These are phyloP conservation scores for Tolypocladium pustulatum DNA, from an alignment of 2,329 filamentous ascomycete genomes.

Conservation along the genomic window DNA sequence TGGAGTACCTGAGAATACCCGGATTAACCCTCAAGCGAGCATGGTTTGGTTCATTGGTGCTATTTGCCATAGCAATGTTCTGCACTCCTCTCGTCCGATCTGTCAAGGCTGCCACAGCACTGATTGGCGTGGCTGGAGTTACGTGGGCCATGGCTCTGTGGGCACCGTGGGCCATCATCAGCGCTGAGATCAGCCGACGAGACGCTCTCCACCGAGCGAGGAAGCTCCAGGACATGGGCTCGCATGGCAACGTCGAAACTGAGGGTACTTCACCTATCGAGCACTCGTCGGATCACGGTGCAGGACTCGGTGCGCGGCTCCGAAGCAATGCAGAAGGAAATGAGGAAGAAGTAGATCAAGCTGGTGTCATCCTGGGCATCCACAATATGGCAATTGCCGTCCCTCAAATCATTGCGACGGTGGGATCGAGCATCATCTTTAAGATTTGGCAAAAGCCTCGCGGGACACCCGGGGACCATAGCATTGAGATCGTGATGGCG, in stretches of 20 bases:
- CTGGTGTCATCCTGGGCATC: slow-evolving; percentile 84
- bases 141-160: slow-evolving; percentile 90
- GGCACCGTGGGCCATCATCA: slow-evolving; percentile 93
- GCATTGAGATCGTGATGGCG: slow-evolving; percentile 76
- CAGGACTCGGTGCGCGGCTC: slow-evolving; percentile 10
- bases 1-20: slow-evolving; percentile 62
- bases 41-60: slow-evolving; percentile 77
- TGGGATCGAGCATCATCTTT: slow-evolving; percentile 79
- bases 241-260: slow-evolving; percentile 2
- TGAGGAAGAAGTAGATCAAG: slow-evolving; percentile 59
- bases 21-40: slow-evolving; percentile 78
- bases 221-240: slow-evolving; percentile 13
- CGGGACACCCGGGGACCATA: slow-evolving; percentile 73
- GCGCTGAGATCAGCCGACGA: slow-evolving; percentile 77
- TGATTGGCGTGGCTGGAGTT: slow-evolving; percentile 75
- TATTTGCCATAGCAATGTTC: slow-evolving; percentile 75
- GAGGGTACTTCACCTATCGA: slow-evolving; percentile 1
- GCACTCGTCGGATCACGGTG: slow-evolving; percentile 9
- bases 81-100: slow-evolving; percentile 69
- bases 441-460: slow-evolving; percentile 77
- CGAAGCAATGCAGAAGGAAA: slow-evolving; percentile 26
- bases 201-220: slow-evolving; percentile 46
- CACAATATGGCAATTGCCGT: slow-evolving; percentile 92
- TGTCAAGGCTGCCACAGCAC: slow-evolving; percentile 59
- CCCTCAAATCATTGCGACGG: slow-evolving; percentile 82